Percentiles rank a stretch among this genome's conserved stretches.
phyloP scores from a whole-genome alignment of 345 rosid species.

The Arabis hirsuta region DNA sequence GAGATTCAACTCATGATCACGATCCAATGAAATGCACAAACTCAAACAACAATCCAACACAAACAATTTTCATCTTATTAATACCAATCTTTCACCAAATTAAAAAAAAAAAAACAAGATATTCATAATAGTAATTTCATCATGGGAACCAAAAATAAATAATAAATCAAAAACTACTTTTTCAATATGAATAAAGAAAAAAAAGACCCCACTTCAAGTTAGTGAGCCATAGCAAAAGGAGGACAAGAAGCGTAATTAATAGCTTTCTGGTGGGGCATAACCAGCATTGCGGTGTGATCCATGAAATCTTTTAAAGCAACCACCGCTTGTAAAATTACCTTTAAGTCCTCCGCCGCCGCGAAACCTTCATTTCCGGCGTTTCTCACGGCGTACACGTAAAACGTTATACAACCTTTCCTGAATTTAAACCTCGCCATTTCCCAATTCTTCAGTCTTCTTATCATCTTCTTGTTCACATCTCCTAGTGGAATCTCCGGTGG shows the following conservation, averaged over 20 bases:
- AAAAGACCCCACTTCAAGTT: not conserved
- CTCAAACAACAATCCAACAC: slow-evolving; percentile 15
- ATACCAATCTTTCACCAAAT: slow-evolving; percentile 8
- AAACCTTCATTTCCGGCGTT: slow-evolving; percentile 61
- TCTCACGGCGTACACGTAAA: slow-evolving; percentile 87
- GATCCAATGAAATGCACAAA: not conserved
- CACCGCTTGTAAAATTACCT: slow-evolving; percentile 79
- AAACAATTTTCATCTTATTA: slow-evolving; percentile 20
- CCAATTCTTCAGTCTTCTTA: slow-evolving; percentile 59
- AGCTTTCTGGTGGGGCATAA: slow-evolving; percentile 88
- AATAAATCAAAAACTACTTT: slow-evolving; percentile 3
- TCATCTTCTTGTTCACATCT: slow-evolving; percentile 85
- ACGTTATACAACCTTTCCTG: slow-evolving; percentile 96
- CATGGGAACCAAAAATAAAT: slow-evolving; percentile 29
- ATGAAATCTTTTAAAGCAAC: slow-evolving; percentile 88
- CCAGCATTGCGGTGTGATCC: slow-evolving; percentile 97
- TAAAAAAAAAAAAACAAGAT: not conserved
- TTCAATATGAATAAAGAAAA: not conserved
- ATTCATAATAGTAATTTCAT: slow-evolving; percentile 7
- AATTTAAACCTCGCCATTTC: slow-evolving; percentile 97
- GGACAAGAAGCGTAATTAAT: slow-evolving; percentile 55
- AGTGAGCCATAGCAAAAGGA: slow-evolving; percentile 79
- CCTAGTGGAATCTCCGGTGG: slow-evolving; percentile 86
- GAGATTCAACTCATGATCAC: slow-evolving; percentile 1
- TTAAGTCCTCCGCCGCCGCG: slow-evolving; percentile 74